Evolutionary conservation across 2,329 filamentous ascomycete genomes (phyloP), one percentile per base, ranked within the genome.

Genomic region (Aureobasidium zeae): DNA sequence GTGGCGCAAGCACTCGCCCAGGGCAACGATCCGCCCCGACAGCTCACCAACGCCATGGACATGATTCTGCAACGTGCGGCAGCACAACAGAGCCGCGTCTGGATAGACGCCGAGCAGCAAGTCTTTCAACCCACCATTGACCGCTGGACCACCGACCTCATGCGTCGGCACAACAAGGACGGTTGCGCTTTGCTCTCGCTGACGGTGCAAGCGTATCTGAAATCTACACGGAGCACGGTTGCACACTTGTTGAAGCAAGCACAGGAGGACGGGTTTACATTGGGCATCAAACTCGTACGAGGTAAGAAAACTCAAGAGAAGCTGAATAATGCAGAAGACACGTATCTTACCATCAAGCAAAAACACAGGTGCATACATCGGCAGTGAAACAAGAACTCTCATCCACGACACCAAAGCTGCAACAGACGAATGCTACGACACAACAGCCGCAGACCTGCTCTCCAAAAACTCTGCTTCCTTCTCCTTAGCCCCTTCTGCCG

Each of bases 21-120:
- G 4, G 53, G 62, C 35, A 52, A 59, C 7, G 51, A 57, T 3
- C 67, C 69, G 2, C 63, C 71, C 2, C 49, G 55, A 10, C 56
- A 58, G 21, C 67, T 71, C 53, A 52, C 61, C 26, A 42, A 57
- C 8, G 66, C 68, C 1, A 67, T 73, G 52, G 57, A 62, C 28
- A 56, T 58, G 21, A 66, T 72, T 19, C 67, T 67, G 48, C 58
- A 66, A 28, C 51, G 63, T 34, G 66, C 69, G 2, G 58, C 62
- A 35, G 57, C 60, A 11, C 63, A 63, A 38, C 62, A 62, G 10
- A 65, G 65, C 36, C 63, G 68, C 12, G 58, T 76, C 39, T 65
- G 70, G 49, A 63, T 75, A 38, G 73, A 76, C 49, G 70, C 73
- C 4, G 72, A 76, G 53, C 70, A 75, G 51, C 67, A 73, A 52